Percentiles rank a stretch among this genome's conserved stretches.
Conservation (phyloP, 176 grass and related monocot genomes). For the Rhynchospora breviuscula region DNA sequence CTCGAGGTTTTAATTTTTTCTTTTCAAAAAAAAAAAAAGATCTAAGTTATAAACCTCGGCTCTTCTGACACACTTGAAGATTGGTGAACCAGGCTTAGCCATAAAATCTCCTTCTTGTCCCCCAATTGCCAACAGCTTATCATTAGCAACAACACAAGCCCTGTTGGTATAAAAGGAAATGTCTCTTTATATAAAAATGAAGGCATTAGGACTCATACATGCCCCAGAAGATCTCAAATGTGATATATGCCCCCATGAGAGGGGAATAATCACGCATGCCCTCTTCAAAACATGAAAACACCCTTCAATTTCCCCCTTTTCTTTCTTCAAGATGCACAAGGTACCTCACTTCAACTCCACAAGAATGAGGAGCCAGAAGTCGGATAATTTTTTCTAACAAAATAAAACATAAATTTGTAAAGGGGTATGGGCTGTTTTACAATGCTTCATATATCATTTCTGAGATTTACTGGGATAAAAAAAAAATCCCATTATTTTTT, state of each 20-base stretch:
- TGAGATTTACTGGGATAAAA: not conserved
- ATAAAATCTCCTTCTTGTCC: slow-evolving; percentile 99
- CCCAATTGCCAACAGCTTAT: slow-evolving; percentile 84
- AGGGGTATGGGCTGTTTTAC: not conserved
- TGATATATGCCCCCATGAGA: not conserved
- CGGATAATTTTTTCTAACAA: not conserved
- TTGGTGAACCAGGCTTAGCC: slow-evolving; percentile 97
- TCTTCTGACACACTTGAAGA: slow-evolving; percentile 97
- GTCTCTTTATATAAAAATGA: not conserved
- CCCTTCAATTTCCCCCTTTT: not conserved
- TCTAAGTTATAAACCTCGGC: slow-evolving; percentile 53
- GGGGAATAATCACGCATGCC: not conserved
- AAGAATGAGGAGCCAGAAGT: not conserved
- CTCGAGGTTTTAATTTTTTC: not conserved
- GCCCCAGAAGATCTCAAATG: slow-evolving; percentile 7
- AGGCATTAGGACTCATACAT: not conserved
- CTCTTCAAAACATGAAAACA: slow-evolving; percentile 9
- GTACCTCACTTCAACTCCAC: not conserved
- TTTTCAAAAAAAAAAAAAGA: not conserved
- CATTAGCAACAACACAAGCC: slow-evolving; percentile 91
- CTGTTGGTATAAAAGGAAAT: slow-evolving; percentile 36
- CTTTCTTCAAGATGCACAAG: not conserved
- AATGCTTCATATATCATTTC: not conserved
- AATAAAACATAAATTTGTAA: not conserved
- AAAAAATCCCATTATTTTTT: not conserved